Evolutionary conservation across 768 basidiomycete genomes (phyloP), one percentile per base, ranked within the genome.

Genomic region (Tulasnella calospora): DNA sequence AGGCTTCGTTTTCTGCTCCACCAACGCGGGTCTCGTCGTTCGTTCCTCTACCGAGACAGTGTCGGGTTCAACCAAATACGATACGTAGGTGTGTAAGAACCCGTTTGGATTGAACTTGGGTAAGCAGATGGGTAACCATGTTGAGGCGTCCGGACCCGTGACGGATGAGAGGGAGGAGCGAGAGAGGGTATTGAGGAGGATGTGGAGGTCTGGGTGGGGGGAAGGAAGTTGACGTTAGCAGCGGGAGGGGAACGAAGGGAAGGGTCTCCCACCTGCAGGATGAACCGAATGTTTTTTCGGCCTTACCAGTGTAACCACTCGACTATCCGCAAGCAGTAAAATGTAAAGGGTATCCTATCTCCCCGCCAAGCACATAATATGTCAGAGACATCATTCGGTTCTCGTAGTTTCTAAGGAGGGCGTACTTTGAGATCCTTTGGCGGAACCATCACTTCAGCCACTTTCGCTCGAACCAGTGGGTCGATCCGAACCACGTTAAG

Each of bases 281-380:
- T 99, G 96, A 81, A 99, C 95, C 0, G 95, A 96, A 82, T 98
- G 97, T 82, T 94, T 96, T 83, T 88, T 91, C 0, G 97, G 97
- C 79, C 97, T 87, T 12, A 96, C 91, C 10, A 99, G 87, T 1
- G 95, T 96, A 35, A 98, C 88, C 0, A 97, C 91, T 36, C 89
- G 90, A 35, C 90, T 91, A 71, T 88, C 88, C 0, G 92, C 92
- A 35, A 97, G 86, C n/a, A 99, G 87, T 30, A 99, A 88, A 30
- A 96, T 90, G 83, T 99, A 99, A 1, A 99, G 88, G 67, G 97
- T 89, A 82, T 98, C 95, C 94, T 97, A 74, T 35, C 75, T 74
- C 91, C 94, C 87, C 38, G 92, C 94, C 84, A 92, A 90, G 85
- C 94, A 9, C n/a, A 27, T 38, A 9, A 3, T 38, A 3, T 3